These are phyloP conservation scores for Coprinellus aureogranulatus DNA, from an alignment of 768 basidiomycete species.

Conservation along the genomic window DNA sequence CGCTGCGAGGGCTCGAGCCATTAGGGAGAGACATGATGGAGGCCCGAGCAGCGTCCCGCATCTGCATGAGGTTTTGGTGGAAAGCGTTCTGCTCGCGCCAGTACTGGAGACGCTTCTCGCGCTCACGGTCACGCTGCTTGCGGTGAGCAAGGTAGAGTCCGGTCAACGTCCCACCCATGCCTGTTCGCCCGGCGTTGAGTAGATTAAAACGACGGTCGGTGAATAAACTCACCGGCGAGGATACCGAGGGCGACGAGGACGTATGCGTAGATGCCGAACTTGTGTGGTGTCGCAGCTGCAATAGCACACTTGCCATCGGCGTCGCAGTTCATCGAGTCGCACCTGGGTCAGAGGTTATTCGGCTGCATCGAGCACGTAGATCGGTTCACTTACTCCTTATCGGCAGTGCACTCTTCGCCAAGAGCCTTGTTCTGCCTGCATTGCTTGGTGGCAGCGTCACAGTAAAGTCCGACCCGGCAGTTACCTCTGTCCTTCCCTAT, in stretches of 20 bases:
- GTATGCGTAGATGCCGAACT: constrained; percentile 70
- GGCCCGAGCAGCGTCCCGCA: constrained; percentile 70
- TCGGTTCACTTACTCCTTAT: constrained; percentile 43
- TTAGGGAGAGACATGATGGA: constrained; percentile 60
- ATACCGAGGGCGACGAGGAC: constrained; percentile 68
- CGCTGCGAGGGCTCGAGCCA: constrained; percentile 46
- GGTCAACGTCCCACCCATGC: constrained; percentile 70
- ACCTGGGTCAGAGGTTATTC: constrained; percentile 40
- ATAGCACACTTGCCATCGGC: constrained; percentile 59
- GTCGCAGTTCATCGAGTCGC: constrained; percentile 73
- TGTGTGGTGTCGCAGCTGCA: constrained; percentile 56
- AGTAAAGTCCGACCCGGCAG: constrained; percentile 72
- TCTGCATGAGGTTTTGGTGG: constrained; percentile 76
- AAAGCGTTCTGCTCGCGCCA: constrained; percentile 86
- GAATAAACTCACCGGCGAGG: constrained; percentile 62
- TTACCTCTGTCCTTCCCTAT: constrained; percentile 49
- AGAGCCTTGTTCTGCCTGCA: constrained; percentile 61
- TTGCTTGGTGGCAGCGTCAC: constrained; percentile 56
- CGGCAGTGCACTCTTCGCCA: constrained; percentile 55
- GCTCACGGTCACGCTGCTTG: constrained; percentile 69
- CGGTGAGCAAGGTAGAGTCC: constrained; percentile 70
- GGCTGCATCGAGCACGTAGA: background rate
- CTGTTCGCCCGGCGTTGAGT: constrained; percentile 36
- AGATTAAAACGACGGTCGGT: background rate
- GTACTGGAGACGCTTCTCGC: constrained; percentile 82